Percentiles rank a stretch among this genome's conserved stretches.
phyloP scores from a whole-genome alignment of 2,329 filamentous ascomycete genomes.

The Hypoxylon sp. region DNA sequence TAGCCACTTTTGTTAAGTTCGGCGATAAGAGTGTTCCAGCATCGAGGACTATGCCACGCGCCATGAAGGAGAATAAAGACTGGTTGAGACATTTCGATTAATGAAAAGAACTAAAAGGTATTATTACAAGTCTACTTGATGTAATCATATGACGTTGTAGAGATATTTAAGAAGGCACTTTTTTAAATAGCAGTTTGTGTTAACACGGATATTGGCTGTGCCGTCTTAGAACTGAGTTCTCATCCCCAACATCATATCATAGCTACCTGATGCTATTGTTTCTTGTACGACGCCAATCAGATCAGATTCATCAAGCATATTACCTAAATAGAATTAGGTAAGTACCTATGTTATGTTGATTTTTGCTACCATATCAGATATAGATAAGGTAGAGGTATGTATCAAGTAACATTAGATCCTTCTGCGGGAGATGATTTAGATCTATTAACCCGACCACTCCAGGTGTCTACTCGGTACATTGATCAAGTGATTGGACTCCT shows the following conservation, averaged over 20 bases:
- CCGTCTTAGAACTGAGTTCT: neutral
- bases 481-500: constrained; percentile 9
- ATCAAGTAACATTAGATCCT: constrained; percentile 16
- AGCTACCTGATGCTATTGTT: neutral
- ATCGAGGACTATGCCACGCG: constrained; percentile 46
- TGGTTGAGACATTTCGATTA: constrained; percentile 40
- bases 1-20: constrained; percentile 40
- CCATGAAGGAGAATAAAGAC: constrained; percentile 48
- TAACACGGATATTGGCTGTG: constrained; percentile 1
- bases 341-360: neutral
- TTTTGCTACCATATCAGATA: constrained; percentile 1
- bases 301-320: neutral
- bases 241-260: constrained; percentile 18
- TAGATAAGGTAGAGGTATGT: neutral
- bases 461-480: constrained; percentile 6
- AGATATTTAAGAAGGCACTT: constrained; percentile 19
- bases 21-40: constrained; percentile 41
- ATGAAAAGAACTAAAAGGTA: constrained; percentile 4
- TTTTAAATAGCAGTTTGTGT: neutral
- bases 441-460: neutral
- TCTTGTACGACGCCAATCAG: neutral
- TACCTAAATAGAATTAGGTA: neutral
- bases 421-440: constrained; percentile 11
- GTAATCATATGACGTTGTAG: constrained; percentile 12
- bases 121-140: neutral